A percentile compares a stretch with the other conserved stretches of the same genome.
These are phyloP conservation scores for Dioscorea dumetorum DNA, from an alignment of 106 monocot genomes.

Conservation along the genomic window DNA sequence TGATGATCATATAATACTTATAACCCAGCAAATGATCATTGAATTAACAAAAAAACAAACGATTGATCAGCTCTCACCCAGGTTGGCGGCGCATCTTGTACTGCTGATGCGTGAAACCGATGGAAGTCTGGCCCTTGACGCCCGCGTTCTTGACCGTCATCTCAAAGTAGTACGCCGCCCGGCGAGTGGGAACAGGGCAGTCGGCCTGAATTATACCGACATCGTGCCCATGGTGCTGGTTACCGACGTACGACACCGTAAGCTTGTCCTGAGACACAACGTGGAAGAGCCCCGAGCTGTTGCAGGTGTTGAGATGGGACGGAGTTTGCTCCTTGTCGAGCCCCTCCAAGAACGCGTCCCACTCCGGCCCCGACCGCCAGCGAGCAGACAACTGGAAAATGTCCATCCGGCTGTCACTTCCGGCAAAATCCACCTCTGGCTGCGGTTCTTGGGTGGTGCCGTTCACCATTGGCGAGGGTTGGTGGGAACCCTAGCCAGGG, in stretches of 20 bases:
- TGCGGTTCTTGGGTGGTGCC: no score
- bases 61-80: conserved; percentile 38
- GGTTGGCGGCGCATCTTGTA: conserved; percentile 85
- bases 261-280: conserved; percentile 79
- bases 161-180: conserved; percentile 80
- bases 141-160: conserved; percentile 85
- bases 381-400: conserved; percentile 41
- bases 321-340: conserved; percentile 49
- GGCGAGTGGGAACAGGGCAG: conserved; percentile 61
- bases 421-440: no score
- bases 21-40: no score
- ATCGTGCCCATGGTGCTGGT: conserved; percentile 62
- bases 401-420: not conserved
- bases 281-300: conserved; percentile 83
- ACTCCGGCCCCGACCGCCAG: conserved; percentile 43
- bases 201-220: conserved; percentile 87
- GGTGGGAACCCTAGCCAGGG: no score
- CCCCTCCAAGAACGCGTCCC: conserved; percentile 25
- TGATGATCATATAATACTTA: no score
- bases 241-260: conserved; percentile 61
- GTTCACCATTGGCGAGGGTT: no score
- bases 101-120: conserved; percentile 62
- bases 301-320: conserved; percentile 76
- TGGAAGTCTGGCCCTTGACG: conserved; percentile 57
- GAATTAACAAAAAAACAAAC: no score